Base-by-base conservation (phyloP, 257 asterid genomes). In the Buddleja alternifolia region DNA sequence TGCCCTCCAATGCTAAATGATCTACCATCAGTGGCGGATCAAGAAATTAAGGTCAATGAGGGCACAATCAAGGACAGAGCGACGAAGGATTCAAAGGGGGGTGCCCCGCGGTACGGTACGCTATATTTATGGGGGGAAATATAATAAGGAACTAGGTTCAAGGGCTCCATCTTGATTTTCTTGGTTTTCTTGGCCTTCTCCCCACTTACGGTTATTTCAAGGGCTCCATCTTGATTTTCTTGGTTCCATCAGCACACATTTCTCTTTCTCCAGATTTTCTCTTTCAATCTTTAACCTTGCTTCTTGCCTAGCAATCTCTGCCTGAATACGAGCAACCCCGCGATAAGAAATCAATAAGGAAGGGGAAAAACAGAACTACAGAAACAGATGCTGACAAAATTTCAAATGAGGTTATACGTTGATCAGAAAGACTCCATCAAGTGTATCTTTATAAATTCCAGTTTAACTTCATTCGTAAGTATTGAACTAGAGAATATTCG, bases 221-320 rank as follows among this genome's bases (percentile, higher is more conserved):
- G 99, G 70, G 99, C 99, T 9, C 99, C 99, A 56, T 93, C 99
- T 87, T 88, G 99, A 54, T 93, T 93, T 19, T 93, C 97, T 80
- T 93, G 99, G 82, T 85, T 88, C 99, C 99, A 90, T 93, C 51
- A 93, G 83, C 69, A 93, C 97, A 4, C 99, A 88, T 57, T 93
- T 93, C 81, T 93, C 99, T 73, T 93, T 93, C 85, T 93, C 99
- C 14, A 93, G 99, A 70, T 83, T 93, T 61, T 93, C 97, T 72
- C 96, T 84, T 75, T 93, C 99, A 78, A 85, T 79, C 89, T 93
- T 93, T 62, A 93, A 69, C 82, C 99, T 87, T 25, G 97, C 95
- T 77, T 93, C 99, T 79, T 91, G 97, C 77, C 97, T 81, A 29
- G 88, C 92, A 82, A 93, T 90, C 82, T 93, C 99, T 9, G 96